Conservation (phyloP, 441 rosid species). For the Daphne laureola region DNA sequence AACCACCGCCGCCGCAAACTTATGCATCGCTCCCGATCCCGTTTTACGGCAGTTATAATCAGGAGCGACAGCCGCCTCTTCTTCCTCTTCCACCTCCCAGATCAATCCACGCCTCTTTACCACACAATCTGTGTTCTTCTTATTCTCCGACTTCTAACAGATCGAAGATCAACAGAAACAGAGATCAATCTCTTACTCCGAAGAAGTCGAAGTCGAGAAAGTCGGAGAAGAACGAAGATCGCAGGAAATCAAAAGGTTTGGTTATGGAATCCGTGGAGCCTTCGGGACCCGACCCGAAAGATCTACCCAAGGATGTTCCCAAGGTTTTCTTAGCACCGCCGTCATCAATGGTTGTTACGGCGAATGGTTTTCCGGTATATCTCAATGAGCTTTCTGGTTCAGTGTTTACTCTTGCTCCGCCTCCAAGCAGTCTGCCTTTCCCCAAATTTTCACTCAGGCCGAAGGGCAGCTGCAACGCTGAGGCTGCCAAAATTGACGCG, state of each 20-base stretch:
- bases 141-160: slow-evolving; percentile 14
- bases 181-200: slow-evolving; percentile 28
- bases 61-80: slow-evolving; percentile 52
- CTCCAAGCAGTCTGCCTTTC: slow-evolving; percentile 88
- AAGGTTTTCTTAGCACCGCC: slow-evolving; percentile 13
- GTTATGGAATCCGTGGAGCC: slow-evolving; percentile 15
- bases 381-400: slow-evolving; percentile 32
- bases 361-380: slow-evolving; percentile 7
- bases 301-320: slow-evolving; percentile 36
- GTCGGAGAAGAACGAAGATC: slow-evolving; percentile 14
- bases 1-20: slow-evolving; percentile 24
- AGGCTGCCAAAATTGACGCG: slow-evolving; percentile 52
- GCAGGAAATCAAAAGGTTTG: neutral
- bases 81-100: slow-evolving; percentile 60
- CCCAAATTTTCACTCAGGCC: slow-evolving; percentile 69
- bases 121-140: slow-evolving; percentile 17
- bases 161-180: slow-evolving; percentile 20
- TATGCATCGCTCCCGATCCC: slow-evolving; percentile 8
- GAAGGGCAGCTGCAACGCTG: slow-evolving; percentile 60
- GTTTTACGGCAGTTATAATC: slow-evolving; percentile 6
- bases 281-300: slow-evolving; percentile 37
- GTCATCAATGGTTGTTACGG: slow-evolving; percentile 10
- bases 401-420: slow-evolving; percentile 59
- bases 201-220: slow-evolving; percentile 32
- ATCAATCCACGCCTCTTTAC: slow-evolving; percentile 25